Conservation (phyloP, 805 yeast species). For the Ogataea sp. region DNA sequence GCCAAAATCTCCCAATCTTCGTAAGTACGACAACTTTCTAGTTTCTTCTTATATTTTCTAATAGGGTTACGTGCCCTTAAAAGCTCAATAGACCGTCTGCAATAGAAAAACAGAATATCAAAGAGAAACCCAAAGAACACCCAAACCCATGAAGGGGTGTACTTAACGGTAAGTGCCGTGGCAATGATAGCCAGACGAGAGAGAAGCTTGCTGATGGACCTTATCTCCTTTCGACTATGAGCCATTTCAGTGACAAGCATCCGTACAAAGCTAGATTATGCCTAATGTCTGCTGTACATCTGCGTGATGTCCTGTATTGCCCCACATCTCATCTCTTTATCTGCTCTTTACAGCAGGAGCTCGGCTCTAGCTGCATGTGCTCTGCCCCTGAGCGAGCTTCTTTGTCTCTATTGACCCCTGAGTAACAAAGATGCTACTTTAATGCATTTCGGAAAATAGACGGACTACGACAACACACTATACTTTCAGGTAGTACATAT, state of each 20-base stretch:
- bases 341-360: too few relatives aligned
- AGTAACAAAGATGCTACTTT: too few relatives aligned
- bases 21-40: slow-evolving; percentile 45
- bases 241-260: background rate
- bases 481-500: too few relatives aligned
- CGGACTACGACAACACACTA: too few relatives aligned
- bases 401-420: too few relatives aligned
- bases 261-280: too few relatives aligned
- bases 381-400: too few relatives aligned
- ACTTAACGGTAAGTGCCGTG: background rate
- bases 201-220: background rate
- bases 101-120: slow-evolving; percentile 42
- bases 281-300: too few relatives aligned
- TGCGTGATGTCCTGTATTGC: too few relatives aligned
- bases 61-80: slow-evolving; percentile 34
- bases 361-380: too few relatives aligned
- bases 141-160: background rate
- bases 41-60: slow-evolving; percentile 36
- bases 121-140: slow-evolving; percentile 19
- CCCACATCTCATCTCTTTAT: too few relatives aligned
- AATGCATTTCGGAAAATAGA: too few relatives aligned
- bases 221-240: background rate
- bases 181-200: background rate
- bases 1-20: slow-evolving; percentile 65
- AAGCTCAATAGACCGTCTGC: slow-evolving; percentile 27